Percentiles rank a stretch among this genome's conserved stretches.
Evolutionary conservation across 306 rosid genomes (phyloP).

Genomic region (Nissolia schottii): DNA sequence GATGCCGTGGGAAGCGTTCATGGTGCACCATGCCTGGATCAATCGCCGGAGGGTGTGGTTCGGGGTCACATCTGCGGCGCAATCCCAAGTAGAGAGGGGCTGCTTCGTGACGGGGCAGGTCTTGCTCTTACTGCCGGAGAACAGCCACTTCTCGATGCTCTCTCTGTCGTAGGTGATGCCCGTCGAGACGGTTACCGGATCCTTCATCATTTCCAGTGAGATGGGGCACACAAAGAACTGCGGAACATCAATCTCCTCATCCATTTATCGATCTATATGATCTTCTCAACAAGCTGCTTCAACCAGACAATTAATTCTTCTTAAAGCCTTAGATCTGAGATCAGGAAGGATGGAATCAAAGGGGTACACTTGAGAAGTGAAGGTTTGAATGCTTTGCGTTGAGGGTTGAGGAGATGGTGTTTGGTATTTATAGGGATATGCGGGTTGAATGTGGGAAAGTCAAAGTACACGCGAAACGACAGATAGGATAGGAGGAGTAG

Average conservation of each 20-base stretch:
- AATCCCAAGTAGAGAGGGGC: conserved; percentile 26
- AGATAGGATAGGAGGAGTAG: no score
- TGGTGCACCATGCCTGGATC: conserved; percentile 84
- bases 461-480: no score
- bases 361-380: no score
- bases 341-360: no score
- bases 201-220: conserved; percentile 83
- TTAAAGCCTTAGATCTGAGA: no score
- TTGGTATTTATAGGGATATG: not conserved
- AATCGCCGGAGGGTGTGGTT: conserved; percentile 87
- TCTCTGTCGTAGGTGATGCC: conserved; percentile 90
- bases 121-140: conserved; percentile 39
- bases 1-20: conserved; percentile 73
- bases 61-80: conserved; percentile 55
- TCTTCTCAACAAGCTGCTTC: no score
- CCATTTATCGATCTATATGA: no score
- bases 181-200: conserved; percentile 65
- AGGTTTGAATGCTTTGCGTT: not conserved
- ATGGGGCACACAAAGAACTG: conserved; percentile 71
- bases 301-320: no score
- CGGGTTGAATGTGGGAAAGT: not conserved
- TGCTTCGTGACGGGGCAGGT: conserved; percentile 73
- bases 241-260: conserved; percentile 82
- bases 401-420: not conserved
- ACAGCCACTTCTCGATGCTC: conserved; percentile 80